Base-by-base conservation (phyloP, 2,329 filamentous ascomycete genomes). In the Fusarium clavum region DNA sequence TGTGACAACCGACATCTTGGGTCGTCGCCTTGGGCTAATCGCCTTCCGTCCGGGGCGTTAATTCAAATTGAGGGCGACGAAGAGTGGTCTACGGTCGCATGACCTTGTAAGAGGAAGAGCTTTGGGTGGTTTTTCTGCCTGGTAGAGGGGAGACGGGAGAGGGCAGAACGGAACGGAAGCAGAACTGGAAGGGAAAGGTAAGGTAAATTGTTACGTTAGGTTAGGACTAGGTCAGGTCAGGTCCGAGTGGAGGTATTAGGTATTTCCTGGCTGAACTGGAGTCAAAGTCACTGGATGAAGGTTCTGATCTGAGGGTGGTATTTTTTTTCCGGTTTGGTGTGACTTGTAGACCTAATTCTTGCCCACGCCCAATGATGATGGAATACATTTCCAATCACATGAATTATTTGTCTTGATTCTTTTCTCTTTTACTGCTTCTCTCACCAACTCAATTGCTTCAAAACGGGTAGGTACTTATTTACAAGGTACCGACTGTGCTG, bases 1-100 rank as follows among this genome's bases (percentile, higher is more conserved):
- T 73, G 85, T 86, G 82, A 83, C 86, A 85, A 88, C 85, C 83
- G 86, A 87, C 86, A 88, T 88, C 79, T 88, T 86, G 71, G 24
- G 64, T 71, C 68, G 79, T 79, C 79, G 83, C 85, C 79, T 70
- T 82, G 71, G 79, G 79, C 82, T 83, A 80, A 81, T 85, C 83
- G 84, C 85, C 85, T 86, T 76, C 76, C 77, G 78, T 79, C 77
- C 75, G 74, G 75, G 74, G 76, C 72, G 72, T 75, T 53, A 73
- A 75, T 69, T 70, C 61, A 72, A 68, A 74, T 73, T 77, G 73
- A 77, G 78, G 77, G 77, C 77, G 77, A 78, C 77, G 69, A 74
- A 75, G 70, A 75, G 73, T 73, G 71, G 74, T 79, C 63, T 79
- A 79, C 75, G 78, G 77, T 80, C 73, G 79, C 79, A 81, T 81